phyloP scores from a whole-genome alignment of 768 basidiomycete species.

The Termitomyces sp. region DNA sequence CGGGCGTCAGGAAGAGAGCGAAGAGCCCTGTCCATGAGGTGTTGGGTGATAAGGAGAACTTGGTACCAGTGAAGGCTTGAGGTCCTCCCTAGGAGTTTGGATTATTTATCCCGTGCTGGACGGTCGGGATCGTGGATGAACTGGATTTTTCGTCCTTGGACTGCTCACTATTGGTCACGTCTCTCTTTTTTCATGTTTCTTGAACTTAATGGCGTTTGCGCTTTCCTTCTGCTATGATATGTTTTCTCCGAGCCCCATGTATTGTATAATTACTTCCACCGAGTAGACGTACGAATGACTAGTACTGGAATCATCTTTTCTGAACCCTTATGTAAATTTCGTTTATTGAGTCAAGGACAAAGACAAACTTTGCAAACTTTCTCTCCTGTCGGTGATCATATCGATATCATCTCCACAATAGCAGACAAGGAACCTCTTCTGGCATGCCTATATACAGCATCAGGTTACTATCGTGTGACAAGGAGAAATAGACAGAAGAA shows the following conservation, averaged over 20 bases:
- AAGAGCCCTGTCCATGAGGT: constrained; percentile 34
- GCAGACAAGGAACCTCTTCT: no score
- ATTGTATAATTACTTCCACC: background rate
- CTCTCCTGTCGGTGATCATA: no score
- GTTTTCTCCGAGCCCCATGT: background rate
- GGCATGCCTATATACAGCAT: background rate
- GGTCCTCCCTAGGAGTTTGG: background rate
- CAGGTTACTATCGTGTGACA: background rate
- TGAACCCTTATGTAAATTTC: background rate
- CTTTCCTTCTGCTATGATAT: background rate
- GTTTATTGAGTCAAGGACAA: no score
- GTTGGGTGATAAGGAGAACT: constrained; percentile 53
- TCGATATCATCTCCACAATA: no score
- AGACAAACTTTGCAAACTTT: no score
- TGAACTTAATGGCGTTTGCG: background rate
- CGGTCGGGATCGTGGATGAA: background rate
- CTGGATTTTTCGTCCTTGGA: background rate
- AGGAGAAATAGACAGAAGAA: no score
- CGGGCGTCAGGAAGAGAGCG: constrained; percentile 18
- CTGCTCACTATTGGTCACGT: background rate
- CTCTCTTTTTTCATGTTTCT: background rate
- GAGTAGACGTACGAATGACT: background rate
- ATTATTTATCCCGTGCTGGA: constrained; percentile 7
- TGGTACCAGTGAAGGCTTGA: constrained; percentile 24
- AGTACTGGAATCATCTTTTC: background rate